Conservation (phyloP, 495 filamentous ascomycete genomes). For the Neurospora sp. region DNA sequence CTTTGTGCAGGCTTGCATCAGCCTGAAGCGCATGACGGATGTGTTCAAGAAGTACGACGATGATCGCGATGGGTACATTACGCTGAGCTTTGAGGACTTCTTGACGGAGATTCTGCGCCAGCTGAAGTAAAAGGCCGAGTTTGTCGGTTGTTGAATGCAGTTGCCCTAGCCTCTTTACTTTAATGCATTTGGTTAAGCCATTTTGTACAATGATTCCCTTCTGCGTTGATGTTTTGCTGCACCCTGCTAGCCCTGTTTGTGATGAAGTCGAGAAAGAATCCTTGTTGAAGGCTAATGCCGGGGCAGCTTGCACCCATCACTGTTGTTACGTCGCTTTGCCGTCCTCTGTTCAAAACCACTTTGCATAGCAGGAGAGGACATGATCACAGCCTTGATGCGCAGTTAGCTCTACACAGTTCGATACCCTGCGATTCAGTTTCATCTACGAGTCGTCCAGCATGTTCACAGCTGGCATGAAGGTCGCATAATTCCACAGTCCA, state of each 20-base stretch:
- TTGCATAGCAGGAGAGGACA: neutral
- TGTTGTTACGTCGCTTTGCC: neutral
- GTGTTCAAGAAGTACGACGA: conserved; percentile 99
- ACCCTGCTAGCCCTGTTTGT: neutral
- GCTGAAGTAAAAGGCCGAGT: conserved; percentile 24
- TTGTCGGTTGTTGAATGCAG: neutral
- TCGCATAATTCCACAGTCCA: neutral
- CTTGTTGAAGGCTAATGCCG: neutral
- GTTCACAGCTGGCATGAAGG: neutral
- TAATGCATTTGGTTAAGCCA: neutral
- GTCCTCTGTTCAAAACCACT: neutral
- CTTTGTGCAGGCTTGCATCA: conserved; percentile 96
- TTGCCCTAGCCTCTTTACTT: neutral
- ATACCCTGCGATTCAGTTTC: neutral
- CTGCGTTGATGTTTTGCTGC: neutral
- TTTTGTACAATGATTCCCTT: neutral
- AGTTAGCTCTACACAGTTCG: neutral
- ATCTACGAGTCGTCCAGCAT: neutral
- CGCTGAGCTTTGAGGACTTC: conserved; percentile 73
- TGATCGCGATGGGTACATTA: conserved; percentile 88
- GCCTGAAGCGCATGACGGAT: conserved; percentile 94
- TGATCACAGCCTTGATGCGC: neutral
- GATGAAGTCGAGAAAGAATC: neutral
- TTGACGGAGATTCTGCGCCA: conserved; percentile 52
- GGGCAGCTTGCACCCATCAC: neutral